Percentiles rank a stretch among this genome's conserved stretches.
phyloP scores from a whole-genome alignment of 768 basidiomycete species.

The Suillus tomentosus region DNA sequence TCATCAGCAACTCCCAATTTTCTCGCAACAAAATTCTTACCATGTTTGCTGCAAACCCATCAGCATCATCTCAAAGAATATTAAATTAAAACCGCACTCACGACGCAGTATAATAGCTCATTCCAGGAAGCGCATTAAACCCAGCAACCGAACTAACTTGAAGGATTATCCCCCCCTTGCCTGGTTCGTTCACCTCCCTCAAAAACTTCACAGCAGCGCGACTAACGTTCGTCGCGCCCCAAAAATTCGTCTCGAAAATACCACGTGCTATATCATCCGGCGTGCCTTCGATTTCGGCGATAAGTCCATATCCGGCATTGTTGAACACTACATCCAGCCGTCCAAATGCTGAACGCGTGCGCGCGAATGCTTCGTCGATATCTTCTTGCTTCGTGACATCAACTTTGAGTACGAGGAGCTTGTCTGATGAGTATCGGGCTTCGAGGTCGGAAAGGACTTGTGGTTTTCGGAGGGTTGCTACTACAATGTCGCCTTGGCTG shows the following conservation, averaged over 20 bases:
- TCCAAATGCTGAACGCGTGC: neutral
- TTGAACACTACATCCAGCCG: neutral
- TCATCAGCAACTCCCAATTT: neutral
- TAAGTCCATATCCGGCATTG: neutral
- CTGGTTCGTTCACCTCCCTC: neutral
- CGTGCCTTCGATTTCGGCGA: neutral
- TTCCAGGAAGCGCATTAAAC: neutral
- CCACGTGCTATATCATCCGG: neutral
- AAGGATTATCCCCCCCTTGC: neutral
- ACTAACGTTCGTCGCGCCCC: neutral
- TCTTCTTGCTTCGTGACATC: neutral
- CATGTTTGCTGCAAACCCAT: neutral
- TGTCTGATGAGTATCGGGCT: neutral
- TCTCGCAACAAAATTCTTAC: neutral
- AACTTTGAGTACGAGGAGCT: neutral
- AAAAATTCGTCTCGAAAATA: neutral
- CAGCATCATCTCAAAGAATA: neutral
- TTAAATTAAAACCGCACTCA: neutral
- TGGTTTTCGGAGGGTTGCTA: neutral
- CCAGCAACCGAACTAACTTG: neutral
- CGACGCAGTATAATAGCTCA: neutral
- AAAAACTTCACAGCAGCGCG: neutral
- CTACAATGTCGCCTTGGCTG: neutral
- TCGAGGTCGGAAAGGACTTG: neutral
- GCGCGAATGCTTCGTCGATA: neutral